Evolutionary conservation across 2,329 filamentous ascomycete genomes (phyloP), one percentile per base, ranked within the genome.

Genomic region (Nemania sp.): DNA sequence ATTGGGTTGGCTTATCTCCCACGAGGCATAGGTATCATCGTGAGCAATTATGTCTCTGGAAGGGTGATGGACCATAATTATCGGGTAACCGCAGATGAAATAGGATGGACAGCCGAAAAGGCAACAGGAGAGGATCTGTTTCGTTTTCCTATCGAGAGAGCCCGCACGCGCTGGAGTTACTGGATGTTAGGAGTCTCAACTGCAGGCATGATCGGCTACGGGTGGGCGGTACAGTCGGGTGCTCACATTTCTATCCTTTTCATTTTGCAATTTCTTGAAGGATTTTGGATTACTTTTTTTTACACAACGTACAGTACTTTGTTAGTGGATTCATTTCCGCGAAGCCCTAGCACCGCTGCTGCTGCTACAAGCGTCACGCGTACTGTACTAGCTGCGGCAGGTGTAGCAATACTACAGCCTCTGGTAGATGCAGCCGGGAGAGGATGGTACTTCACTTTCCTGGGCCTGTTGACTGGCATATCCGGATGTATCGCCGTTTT

Each of bases 401-500:
- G 49, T 15, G 49, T 52, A 15, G 49, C 49, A 29, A 52, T 52
- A 52, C 49, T 52, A 29, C 22, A 52, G 22, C 49, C 49, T 29
- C 49, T 52, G n/a, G 20, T 51, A 26, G 47, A 52, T 20, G 49
- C 49, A n/a, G 22, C 22, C 13, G 22, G 49, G 22, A 52, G 18
- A 27, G 49, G 49, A n/a, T 52, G 22, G 49, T 52, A 52, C 27
- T 52, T 52, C 10, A 52, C 49, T 2, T 22, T 29, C 24, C 26
- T 52, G n/a, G 49, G 49, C 4, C 22, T 52, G 2, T 52, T 22
- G 49, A 52, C 22, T 13, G 49, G 22, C 22, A 5, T 29, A 13
- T 18, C 27, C 2, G 49, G 22, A 26, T 52, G 5, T 29, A 24
- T 18, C 5, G 22, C 49, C 2, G 49, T 52, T 27, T 52, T 52